Base-by-base conservation (phyloP, 1,284 basidiomycete genomes). In the Kalmanozyma brasiliensis region DNA sequence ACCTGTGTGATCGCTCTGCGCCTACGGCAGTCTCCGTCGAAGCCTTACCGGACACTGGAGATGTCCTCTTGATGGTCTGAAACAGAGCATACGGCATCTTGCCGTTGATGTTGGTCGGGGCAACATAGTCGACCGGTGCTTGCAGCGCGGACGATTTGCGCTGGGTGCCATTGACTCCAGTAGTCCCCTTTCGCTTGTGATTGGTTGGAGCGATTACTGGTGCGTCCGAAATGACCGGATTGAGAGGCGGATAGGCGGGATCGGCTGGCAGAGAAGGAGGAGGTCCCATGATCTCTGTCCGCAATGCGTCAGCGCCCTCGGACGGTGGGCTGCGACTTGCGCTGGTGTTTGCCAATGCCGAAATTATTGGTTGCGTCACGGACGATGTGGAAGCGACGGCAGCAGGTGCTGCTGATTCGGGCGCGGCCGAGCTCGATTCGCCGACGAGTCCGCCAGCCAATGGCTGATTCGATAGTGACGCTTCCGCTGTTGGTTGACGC, bases 281-380 rank as follows among this genome's bases (percentile, higher is more conserved):
- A n/a, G 71, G 71, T 10, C 71, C 71, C 52, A 73, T 65, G 22
- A 73, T 52, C 32, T 73, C 71, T 41, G 71, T 73, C 14, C 63
- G 58, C 24, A 71, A 37, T 4, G 32, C 37, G 10, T 70, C 58
- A 29, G 26, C 26, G 11, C 35, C 46, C 5, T 46, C 56, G 8
- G 23, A 32, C 13, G 33, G n/a, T 36, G 42, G 9, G 14, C 3
- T n/a, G 26, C 19, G 19, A 22, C 16, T 30, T 19, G 30, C n/a
- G 33, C 6, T 20, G 8, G 46, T 9, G n/a, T 16, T 20, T 11
- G 45, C 20, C 3, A 58, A 33, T 17, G 67, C 52, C 29, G 60
- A 41, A 19, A 64, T 37, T 9, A 30, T 36, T 13, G 43, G 29
- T 16, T 51, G 48, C n/a, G 19, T 10, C 11, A 36, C 16, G 20